phyloP scores from a whole-genome alignment of 2,329 filamentous ascomycete genomes.

The Blumeria graminis region DNA sequence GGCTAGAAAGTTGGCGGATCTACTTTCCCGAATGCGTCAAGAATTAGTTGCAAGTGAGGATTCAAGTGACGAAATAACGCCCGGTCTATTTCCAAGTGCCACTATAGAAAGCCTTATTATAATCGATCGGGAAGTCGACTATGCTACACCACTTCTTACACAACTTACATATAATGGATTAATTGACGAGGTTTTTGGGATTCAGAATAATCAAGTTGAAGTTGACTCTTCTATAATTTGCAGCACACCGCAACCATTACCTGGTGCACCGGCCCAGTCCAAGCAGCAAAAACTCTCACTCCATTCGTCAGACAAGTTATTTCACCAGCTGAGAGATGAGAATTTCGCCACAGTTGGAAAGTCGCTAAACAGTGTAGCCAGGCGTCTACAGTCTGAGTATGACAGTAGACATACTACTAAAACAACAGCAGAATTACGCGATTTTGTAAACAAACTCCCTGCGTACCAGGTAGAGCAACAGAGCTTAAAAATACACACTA shows the following conservation, averaged over 20 bases:
- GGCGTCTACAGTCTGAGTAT: conserved; percentile 66
- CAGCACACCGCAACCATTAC: conserved; percentile 31
- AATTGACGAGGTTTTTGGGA: conserved; percentile 79
- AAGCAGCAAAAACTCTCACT: conserved; percentile 71
- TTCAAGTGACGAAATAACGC: conserved; percentile 31
- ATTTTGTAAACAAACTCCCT: conserved; percentile 85
- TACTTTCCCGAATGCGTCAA: conserved; percentile 75
- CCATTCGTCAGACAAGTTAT: conserved; percentile 74
- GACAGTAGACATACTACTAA: conserved; percentile 70
- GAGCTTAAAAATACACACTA: conserved; percentile 76
- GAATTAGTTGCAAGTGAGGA: conserved; percentile 66
- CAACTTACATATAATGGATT: conserved; percentile 93
- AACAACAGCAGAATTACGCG: conserved; percentile 71
- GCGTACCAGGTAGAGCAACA: conserved; percentile 84
- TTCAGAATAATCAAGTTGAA: conserved; percentile 79
- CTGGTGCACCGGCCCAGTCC: conserved; percentile 31
- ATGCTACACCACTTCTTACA: conserved; percentile 73
- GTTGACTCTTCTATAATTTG: conserved; percentile 80
- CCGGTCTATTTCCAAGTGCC: conserved; percentile 61
- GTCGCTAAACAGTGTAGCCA: conserved; percentile 71
- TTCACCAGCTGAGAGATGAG: conserved; percentile 63
- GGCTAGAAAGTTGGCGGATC: conserved; percentile 65
- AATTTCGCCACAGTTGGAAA: conserved; percentile 91
- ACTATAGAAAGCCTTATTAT: conserved; percentile 79
- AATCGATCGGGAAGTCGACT: conserved; percentile 86